Conservation (phyloP, 257 asterid genomes). For the Nicotiana noctiflora region DNA sequence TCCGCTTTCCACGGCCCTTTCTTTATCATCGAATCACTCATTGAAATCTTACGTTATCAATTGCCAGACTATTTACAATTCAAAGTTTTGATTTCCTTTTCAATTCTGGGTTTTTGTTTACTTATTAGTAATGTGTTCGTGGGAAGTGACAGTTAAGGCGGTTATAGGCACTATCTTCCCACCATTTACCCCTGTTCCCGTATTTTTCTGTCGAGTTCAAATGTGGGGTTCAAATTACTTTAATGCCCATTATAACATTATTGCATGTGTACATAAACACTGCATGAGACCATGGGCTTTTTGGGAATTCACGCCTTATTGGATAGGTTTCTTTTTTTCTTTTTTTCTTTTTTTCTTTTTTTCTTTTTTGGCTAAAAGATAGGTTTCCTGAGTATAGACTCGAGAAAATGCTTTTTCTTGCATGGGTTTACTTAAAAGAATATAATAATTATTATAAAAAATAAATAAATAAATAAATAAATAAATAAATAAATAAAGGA, state of each 20-base stretch:
- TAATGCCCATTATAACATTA: constrained; percentile 5
- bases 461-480: neutral
- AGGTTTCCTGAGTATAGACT: no score
- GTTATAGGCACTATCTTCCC: constrained; percentile 53
- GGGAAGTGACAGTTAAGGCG: constrained; percentile 64
- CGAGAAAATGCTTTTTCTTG: no score
- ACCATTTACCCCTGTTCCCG: constrained; percentile 39
- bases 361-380: no score
- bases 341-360: no score
- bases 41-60: neutral
- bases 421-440: no score
- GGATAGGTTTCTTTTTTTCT: no score
- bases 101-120: neutral
- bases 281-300: no score
- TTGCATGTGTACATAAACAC: neutral
- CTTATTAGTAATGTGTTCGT: neutral
- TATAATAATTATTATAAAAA: no score
- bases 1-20: constrained; percentile 95
- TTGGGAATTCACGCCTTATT: no score
- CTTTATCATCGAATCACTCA: constrained; percentile 44
- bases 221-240: constrained; percentile 6
- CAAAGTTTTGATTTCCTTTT: neutral
- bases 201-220: constrained; percentile 19
- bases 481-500: neutral
- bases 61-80: neutral